phyloP scores from a whole-genome alignment of 129 eudicot genomes.

The Flaveria brownii region DNA sequence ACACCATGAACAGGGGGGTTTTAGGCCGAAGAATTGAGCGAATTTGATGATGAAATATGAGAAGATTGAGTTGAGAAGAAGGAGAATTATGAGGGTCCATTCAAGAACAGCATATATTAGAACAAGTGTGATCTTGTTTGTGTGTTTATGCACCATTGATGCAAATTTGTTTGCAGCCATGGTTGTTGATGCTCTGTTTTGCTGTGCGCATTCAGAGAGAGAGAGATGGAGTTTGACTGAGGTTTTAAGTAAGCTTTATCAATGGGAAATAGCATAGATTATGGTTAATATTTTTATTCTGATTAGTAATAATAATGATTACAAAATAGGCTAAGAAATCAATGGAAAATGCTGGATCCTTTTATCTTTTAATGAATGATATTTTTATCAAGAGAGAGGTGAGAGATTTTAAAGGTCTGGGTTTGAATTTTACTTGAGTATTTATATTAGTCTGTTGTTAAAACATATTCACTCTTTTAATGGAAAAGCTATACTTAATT shows the following conservation, averaged over 20 bases:
- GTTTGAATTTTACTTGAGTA: too few species aligned
- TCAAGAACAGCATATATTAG: constrained; percentile 76
- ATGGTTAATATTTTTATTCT: neutral
- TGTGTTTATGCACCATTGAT: constrained; percentile 71
- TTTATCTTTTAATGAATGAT: neutral
- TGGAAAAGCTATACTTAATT: too few species aligned
- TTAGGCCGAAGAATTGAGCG: constrained; percentile 72
- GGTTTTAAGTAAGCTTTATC: constrained; percentile 36
- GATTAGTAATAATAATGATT: neutral
- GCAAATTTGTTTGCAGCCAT: constrained; percentile 96
- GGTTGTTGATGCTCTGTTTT: constrained; percentile 38
- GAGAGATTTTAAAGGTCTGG: too few species aligned
- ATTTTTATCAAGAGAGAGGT: too few species aligned
- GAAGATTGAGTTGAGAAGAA: constrained; percentile 77
- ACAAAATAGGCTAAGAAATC: constrained; percentile 34
- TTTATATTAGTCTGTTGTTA: too few species aligned
- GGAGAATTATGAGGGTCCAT: constrained; percentile 74
- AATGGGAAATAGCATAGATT: constrained; percentile 12
- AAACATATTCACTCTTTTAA: neutral
- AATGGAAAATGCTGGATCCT: constrained; percentile 17
- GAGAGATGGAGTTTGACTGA: constrained; percentile 29
- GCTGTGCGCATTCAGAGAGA: constrained; percentile 29
- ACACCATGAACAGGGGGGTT: constrained; percentile 85
- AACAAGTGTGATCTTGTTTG: constrained; percentile 71
- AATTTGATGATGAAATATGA: constrained; percentile 73